Evolutionary conservation across 192 early-diverging fungal species (phyloP), one percentile per base, ranked within the genome.

Genomic region (Coemansia sp.): DNA sequence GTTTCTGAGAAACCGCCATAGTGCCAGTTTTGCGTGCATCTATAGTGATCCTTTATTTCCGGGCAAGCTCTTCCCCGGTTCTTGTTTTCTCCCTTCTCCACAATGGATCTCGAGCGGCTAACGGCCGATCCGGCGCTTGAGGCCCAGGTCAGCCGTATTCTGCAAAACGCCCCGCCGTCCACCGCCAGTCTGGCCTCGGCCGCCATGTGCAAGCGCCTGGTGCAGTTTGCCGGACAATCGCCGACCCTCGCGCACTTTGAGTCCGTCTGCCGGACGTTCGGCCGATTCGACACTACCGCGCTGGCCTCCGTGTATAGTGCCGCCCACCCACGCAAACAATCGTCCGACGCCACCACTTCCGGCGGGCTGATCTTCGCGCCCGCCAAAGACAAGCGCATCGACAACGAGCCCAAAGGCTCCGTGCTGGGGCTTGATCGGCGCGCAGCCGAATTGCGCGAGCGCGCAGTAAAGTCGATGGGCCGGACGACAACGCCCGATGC

Each of bases 291-390:
- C 32, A 27, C 27, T n/a, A 36, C 30, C 26, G 45, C 40, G 3
- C 58, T 75, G 0, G 58, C 48, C 14, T 20, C 57, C 12, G 54
- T 64, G 9, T 75, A 75, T 30, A 36, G 17, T 2, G 45, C 50
- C 2, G 41, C 69, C 8, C 44, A 51, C 34, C 39, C 46, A 9
- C 62, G 69, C 27, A 32, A 53, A 2, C 49, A 25, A 19, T 43
- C 22, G 19, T 5, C 21, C 6, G n/a, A n/a, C n/a, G n/a, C n/a
- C n/a, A n/a, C n/a, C 11, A n/a, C 22, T 2, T 25, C 21, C 1
- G 72, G 72, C 8, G 72, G 72, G 1, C 47, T 75, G 43, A 49
- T 75, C 5, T 75, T 65, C n/a, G 62, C 65, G 53, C 72, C 72
- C n/a, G 53, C 58, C 50, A 14, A 9, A n/a, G 0, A 5, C 5